A percentile compares a stretch with the other conserved stretches of the same genome.
Conservation (phyloP, 257 asterid species). For the Pogostemon cablin region DNA sequence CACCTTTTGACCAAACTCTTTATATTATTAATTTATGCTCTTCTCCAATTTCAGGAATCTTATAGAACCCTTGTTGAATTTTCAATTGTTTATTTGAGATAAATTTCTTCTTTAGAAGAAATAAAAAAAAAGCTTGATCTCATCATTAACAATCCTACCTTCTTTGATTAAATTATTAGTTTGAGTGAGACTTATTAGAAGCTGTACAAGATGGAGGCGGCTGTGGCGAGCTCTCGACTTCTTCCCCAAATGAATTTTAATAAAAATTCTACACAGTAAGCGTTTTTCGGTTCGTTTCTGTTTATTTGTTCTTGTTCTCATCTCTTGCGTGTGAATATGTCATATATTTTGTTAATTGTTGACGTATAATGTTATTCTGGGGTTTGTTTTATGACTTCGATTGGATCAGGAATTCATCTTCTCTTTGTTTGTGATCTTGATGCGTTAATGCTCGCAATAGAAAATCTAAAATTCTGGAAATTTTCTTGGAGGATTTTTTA, state of each 20-base stretch:
- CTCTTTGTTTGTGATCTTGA: background rate
- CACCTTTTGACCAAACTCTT: conserved; percentile 37
- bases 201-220: conserved; percentile 58
- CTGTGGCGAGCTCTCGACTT: conserved; percentile 49
- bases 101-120: background rate
- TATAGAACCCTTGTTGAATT: background rate
- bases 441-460: background rate
- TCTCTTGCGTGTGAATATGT: background rate
- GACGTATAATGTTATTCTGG: background rate
- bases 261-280: conserved; percentile 52
- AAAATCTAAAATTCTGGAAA: background rate
- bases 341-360: conserved; percentile 10
- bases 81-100: background rate
- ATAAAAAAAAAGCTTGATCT: conserved; percentile 24
- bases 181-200: background rate
- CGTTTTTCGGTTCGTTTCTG: background rate
- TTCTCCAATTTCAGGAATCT: conserved; percentile 7
- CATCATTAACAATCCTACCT: background rate
- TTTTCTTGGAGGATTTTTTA: background rate
- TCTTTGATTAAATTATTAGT: background rate
- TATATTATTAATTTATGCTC: conserved; percentile 15
- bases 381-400: background rate
- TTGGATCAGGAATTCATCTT: conserved; percentile 6
- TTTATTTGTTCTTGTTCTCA: background rate
- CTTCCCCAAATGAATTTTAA: conserved; percentile 42